Percentiles rank a stretch among this genome's conserved stretches.
Evolutionary conservation across 192 early-diverging fungal species (phyloP).

Genomic region (Coemansia sp.): DNA sequence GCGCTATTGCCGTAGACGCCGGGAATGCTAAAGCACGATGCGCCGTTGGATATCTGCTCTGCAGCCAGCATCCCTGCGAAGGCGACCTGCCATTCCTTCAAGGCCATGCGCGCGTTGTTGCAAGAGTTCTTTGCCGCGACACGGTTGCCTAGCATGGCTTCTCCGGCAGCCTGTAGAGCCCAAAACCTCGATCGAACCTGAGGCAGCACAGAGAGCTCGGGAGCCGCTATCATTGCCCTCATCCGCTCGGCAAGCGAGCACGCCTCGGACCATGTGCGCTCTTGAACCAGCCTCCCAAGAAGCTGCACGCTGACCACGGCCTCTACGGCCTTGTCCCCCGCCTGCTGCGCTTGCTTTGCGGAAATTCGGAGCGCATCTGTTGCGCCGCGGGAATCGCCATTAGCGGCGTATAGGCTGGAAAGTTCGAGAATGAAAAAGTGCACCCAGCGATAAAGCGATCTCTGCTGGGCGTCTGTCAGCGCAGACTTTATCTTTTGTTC

Average conservation of each 20-base stretch:
- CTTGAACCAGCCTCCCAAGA: slow-evolving; percentile 20
- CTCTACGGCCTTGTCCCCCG: slow-evolving; percentile 12
- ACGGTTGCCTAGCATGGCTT: slow-evolving; percentile 13
- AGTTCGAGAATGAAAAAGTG: slow-evolving; percentile 39
- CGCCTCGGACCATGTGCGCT: slow-evolving; percentile 20
- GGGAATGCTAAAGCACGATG: slow-evolving; percentile 13
- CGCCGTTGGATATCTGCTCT: slow-evolving; percentile 14
- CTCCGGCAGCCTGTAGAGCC: slow-evolving; percentile 20
- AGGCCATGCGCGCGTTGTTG: slow-evolving; percentile 21
- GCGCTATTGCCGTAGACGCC: slow-evolving; percentile 5
- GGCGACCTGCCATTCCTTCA: slow-evolving; percentile 35
- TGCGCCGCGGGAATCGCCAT: slow-evolving; percentile 16
- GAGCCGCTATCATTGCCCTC: background rate
- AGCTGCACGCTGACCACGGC: slow-evolving; percentile 23
- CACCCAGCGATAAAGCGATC: slow-evolving; percentile 22
- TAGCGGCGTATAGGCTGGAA: slow-evolving; percentile 9
- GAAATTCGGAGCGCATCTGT: slow-evolving; percentile 12
- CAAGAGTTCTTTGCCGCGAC: slow-evolving; percentile 24
- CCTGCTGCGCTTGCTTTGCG: slow-evolving; percentile 14
- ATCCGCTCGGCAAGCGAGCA: background rate
- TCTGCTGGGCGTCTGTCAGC: slow-evolving; percentile 31
- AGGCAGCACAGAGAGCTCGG: background rate
- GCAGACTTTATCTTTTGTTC: slow-evolving; percentile 37
- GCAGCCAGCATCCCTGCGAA: slow-evolving; percentile 22
- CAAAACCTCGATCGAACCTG: slow-evolving; percentile 37